These are phyloP conservation scores for Mucor velutinosus DNA, from an alignment of 371 early-diverging fungal genomes.

Conservation along the genomic window DNA sequence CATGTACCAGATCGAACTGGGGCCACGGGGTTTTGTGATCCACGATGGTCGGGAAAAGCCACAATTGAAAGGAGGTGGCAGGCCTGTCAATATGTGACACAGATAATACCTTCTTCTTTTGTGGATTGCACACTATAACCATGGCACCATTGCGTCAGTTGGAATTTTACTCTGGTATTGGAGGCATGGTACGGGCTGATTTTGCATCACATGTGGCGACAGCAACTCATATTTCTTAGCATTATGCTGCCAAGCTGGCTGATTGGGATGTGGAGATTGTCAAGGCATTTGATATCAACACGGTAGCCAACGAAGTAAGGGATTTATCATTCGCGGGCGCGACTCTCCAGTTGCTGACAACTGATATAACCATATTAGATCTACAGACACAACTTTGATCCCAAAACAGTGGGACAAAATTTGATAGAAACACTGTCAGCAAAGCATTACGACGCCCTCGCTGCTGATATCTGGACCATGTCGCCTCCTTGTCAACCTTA, in stretches of 20 bases:
- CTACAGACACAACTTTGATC: constrained; percentile 76
- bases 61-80: background rate
- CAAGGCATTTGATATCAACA: constrained; percentile 82
- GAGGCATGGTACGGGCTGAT: constrained; percentile 63
- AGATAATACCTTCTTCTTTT: background rate
- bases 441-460: constrained; percentile 61
- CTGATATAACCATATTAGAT: constrained; percentile 34
- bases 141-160: constrained; percentile 49
- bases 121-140: background rate
- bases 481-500: constrained; percentile 88
- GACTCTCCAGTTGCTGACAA: no score
- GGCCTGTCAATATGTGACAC: constrained; percentile 1
- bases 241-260: constrained; percentile 71
- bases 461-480: constrained; percentile 83
- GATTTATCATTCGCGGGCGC: background rate
- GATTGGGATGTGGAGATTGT: constrained; percentile 61
- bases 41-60: no score
- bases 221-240: constrained; percentile 36
- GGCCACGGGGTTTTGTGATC: no score
- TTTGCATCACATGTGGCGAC: background rate
- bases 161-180: constrained; percentile 76
- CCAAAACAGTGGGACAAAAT: constrained; percentile 65
- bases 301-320: constrained; percentile 72
- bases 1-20: no score
- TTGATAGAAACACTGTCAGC: constrained; percentile 70